Percentiles rank a stretch among this genome's conserved stretches.
phyloP scores from a whole-genome alignment of 2,329 filamentous ascomycete genomes.

The Penicillium frequentans region DNA sequence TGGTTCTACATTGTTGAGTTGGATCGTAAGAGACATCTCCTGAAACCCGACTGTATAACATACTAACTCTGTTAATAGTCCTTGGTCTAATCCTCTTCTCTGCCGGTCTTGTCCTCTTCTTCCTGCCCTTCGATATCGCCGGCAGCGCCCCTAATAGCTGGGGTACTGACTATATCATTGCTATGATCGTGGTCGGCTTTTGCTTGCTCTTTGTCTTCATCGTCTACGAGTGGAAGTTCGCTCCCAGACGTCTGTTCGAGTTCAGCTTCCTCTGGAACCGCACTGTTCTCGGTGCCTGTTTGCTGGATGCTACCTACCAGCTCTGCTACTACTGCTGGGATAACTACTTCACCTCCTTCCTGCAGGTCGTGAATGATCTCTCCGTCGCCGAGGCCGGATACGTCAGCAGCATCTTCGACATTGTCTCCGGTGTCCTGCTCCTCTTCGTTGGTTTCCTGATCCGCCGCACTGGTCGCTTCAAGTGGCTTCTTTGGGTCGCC shows the following conservation, averaged over 20 bases:
- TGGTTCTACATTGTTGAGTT: slow-evolving; percentile 60
- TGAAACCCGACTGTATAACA: not conserved
- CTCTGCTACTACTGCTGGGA: slow-evolving; percentile 34
- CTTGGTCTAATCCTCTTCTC: slow-evolving; percentile 62
- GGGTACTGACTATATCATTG: slow-evolving; percentile 49
- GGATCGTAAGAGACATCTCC: slow-evolving; percentile 47
- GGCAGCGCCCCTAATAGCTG: slow-evolving; percentile 39
- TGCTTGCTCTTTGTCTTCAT: slow-evolving; percentile 54
- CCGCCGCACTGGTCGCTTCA: slow-evolving; percentile 54
- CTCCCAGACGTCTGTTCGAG: slow-evolving; percentile 49
- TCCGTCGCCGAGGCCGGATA: slow-evolving; percentile 35
- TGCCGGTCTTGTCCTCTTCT: slow-evolving; percentile 60
- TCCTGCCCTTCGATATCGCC: slow-evolving; percentile 46
- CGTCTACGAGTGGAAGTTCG: slow-evolving; percentile 54
- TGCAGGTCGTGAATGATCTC: slow-evolving; percentile 32
- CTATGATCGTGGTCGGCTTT: slow-evolving; percentile 56
- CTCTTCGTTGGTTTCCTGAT: slow-evolving; percentile 55
- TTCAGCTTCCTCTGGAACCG: slow-evolving; percentile 37
- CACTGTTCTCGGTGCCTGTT: slow-evolving; percentile 31
- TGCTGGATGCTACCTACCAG: slow-evolving; percentile 31
- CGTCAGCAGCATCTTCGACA: slow-evolving; percentile 52
- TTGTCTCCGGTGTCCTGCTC: slow-evolving; percentile 56
- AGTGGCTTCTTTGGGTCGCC: slow-evolving; percentile 54
- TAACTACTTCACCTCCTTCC: slow-evolving; percentile 28
- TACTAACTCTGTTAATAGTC: slow-evolving; percentile 31